These are phyloP conservation scores for Daldinia loculata DNA, from an alignment of 495 filamentous ascomycete genomes.

Conservation along the genomic window DNA sequence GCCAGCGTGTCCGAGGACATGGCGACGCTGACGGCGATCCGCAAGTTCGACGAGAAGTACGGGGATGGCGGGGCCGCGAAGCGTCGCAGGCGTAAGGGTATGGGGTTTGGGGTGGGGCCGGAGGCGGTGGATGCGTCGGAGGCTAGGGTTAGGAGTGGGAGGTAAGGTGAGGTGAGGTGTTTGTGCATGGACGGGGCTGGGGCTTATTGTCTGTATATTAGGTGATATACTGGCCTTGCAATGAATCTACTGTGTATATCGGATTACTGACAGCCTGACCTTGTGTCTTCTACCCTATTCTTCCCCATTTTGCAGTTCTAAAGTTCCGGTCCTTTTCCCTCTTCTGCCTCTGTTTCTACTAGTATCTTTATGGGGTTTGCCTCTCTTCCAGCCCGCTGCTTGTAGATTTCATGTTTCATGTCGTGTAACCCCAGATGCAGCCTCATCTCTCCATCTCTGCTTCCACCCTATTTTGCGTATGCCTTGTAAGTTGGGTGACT, in stretches of 20 bases:
- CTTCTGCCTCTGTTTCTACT: neutral
- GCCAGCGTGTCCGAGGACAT: conserved; percentile 97
- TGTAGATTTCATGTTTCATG: neutral
- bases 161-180: neutral
- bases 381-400: neutral
- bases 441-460: neutral
- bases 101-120: conserved; percentile 70
- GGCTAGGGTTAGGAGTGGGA: conserved; percentile 35
- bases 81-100: conserved; percentile 64
- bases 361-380: no score
- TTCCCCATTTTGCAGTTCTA: neutral
- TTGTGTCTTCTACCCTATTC: neutral
- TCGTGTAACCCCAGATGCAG: neutral
- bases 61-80: conserved; percentile 81
- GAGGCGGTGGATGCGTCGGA: conserved; percentile 30
- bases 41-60: conserved; percentile 96
- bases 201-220: neutral
- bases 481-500: conserved; percentile 14
- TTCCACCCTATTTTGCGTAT: conserved; percentile 29
- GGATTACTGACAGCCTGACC: neutral
- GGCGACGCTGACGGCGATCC: conserved; percentile 81
- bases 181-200: no score
- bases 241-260: neutral
- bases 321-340: neutral
- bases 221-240: neutral